These are phyloP conservation scores for Fragilaria radians DNA, from an alignment of 108 stramenopile species.

Conservation along the genomic window DNA sequence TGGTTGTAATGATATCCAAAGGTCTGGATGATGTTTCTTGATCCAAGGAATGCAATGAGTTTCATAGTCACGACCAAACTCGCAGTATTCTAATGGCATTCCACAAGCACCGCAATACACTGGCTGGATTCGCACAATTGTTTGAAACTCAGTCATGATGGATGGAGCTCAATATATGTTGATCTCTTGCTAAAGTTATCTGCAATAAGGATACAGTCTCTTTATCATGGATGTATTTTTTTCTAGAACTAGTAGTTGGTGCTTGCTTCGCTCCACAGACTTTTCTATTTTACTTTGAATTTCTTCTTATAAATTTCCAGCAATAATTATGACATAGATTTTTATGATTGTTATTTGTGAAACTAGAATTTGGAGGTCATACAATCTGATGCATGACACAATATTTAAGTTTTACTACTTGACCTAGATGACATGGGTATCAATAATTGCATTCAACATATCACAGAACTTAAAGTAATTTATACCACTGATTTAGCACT, in stretches of 20 bases:
- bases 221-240: neutral
- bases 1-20: slow-evolving; percentile 19
- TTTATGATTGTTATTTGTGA: too few relatives aligned
- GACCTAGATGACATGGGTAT: too few relatives aligned
- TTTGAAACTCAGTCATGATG: neutral
- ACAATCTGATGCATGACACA: too few relatives aligned
- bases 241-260: neutral
- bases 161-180: neutral
- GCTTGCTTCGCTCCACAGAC: too few relatives aligned
- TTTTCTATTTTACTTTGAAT: too few relatives aligned
- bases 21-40: slow-evolving; percentile 55
- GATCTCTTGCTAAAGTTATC: neutral
- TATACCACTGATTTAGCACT: too few relatives aligned
- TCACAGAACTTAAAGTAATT: too few relatives aligned
- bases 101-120: slow-evolving; percentile 88
- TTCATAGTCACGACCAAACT: slow-evolving; percentile 90
- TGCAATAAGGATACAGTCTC: neutral
- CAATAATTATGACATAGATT: too few relatives aligned
- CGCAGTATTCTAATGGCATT: slow-evolving; percentile 96
- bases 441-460: too few relatives aligned
- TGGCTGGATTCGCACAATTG: slow-evolving; percentile 10
- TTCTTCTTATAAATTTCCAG: too few relatives aligned
- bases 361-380: too few relatives aligned
- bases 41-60: slow-evolving; percentile 75
- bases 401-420: too few relatives aligned